phyloP scores from a whole-genome alignment of 106 monocot genomes.

The Dendrobium huoshanense region DNA sequence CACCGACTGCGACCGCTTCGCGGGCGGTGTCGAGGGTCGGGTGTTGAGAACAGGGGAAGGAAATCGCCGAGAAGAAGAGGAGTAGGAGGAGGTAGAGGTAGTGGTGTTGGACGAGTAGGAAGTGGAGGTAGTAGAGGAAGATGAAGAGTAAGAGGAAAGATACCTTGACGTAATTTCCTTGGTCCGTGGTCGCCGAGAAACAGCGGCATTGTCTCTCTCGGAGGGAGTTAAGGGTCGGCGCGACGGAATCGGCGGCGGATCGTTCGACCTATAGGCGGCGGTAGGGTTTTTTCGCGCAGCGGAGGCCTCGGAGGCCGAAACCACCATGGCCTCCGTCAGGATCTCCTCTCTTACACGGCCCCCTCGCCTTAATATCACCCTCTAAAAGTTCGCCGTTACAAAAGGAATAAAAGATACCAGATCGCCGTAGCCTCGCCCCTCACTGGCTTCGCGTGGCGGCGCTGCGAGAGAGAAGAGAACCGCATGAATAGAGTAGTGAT shows the following conservation, averaged over 20 bases:
- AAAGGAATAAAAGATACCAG: neutral
- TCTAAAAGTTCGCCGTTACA: neutral
- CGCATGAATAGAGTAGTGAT: neutral
- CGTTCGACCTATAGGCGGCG: neutral
- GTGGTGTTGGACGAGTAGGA: slow-evolving; percentile 33
- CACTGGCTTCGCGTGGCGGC: neutral
- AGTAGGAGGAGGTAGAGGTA: slow-evolving; percentile 21
- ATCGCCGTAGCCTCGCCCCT: neutral
- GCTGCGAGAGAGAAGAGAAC: neutral
- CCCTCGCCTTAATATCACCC: neutral
- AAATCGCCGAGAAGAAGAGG: slow-evolving; percentile 33
- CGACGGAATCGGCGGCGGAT: slow-evolving; percentile 12
- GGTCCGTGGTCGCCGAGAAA: slow-evolving; percentile 18
- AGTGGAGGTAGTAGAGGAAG: slow-evolving; percentile 12
- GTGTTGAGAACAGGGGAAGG: slow-evolving; percentile 39
- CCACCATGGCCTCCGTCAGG: slow-evolving; percentile 20
- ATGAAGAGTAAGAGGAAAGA: slow-evolving; percentile 33
- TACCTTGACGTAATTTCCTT: slow-evolving; percentile 58
- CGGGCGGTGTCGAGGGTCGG: slow-evolving; percentile 24
- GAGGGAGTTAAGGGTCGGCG: slow-evolving; percentile 47
- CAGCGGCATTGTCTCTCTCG: slow-evolving; percentile 59
- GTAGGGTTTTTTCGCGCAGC: slow-evolving; percentile 2
- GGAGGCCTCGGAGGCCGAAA: slow-evolving; percentile 10
- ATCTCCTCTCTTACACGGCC: neutral
- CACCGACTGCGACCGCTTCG: slow-evolving; percentile 75